These are phyloP conservation scores for Penicillium sp. DNA, from an alignment of 2,329 filamentous ascomycete genomes.

Conservation along the genomic window DNA sequence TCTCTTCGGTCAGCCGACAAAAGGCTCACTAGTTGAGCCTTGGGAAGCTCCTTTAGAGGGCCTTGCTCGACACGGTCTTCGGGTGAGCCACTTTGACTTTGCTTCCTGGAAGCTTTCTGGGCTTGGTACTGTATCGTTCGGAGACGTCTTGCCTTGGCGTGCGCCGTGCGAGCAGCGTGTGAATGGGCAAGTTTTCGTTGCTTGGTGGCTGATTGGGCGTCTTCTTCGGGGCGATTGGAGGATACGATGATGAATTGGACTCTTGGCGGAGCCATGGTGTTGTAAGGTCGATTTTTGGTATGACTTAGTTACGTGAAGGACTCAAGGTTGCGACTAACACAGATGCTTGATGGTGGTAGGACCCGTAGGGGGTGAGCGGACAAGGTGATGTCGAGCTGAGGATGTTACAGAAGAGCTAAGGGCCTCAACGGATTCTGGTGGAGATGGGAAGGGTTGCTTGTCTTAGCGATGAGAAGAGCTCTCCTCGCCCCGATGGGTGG, in stretches of 20 bases:
- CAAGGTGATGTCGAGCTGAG: neutral
- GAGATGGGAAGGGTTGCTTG: neutral
- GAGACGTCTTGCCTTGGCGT: conserved; percentile 19
- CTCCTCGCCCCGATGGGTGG: neutral
- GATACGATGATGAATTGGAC: conserved; percentile 11
- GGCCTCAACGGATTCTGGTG: neutral
- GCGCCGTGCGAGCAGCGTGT: conserved; percentile 24
- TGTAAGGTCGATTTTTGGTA: neutral
- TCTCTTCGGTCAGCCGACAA: conserved; percentile 15
- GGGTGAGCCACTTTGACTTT: neutral
- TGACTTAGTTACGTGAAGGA: neutral
- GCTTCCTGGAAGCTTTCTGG: conserved; percentile 8
- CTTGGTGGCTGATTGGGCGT: neutral
- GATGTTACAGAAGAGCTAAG: neutral
- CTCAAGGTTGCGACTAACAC: neutral
- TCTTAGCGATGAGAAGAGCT: neutral
- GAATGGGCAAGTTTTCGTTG: conserved; percentile 17
- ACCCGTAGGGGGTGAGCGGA: neutral
- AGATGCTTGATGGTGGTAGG: neutral
- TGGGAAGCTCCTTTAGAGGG: neutral
- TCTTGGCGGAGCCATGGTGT: neutral
- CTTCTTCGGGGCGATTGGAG: neutral
- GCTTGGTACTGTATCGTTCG: conserved; percentile 25
- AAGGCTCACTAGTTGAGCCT: neutral
- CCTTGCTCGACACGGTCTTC: neutral